phyloP scores from a whole-genome alignment of 805 yeast species.

The Saccharomycopsis sp. region DNA sequence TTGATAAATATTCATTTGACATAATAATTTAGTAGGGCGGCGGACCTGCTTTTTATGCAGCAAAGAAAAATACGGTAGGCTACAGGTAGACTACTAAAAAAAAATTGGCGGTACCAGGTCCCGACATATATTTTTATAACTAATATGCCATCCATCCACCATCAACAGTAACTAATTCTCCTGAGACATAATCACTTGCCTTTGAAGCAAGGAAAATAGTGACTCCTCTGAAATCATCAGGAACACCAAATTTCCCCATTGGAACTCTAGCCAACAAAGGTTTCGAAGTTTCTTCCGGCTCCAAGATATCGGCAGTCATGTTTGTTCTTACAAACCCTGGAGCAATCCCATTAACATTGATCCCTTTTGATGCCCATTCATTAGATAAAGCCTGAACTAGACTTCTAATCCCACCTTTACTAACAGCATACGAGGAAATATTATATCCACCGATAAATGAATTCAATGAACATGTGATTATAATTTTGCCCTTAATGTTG shows the following conservation, averaged over 20 bases:
- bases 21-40: no score
- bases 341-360: conserved; percentile 42
- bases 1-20: no score
- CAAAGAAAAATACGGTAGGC: no score
- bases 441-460: conserved; percentile 35
- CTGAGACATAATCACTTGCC: conserved; percentile 45
- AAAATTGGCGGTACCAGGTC: no score
- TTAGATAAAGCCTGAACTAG: conserved; percentile 34
- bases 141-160: conserved; percentile 36
- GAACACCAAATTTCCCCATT: conserved; percentile 39
- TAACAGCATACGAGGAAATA: conserved; percentile 35
- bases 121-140: no score
- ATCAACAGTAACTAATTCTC: conserved; percentile 45
- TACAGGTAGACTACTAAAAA: no score
- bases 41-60: no score
- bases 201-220: conserved; percentile 39
- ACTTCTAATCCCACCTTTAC: conserved; percentile 32
- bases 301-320: conserved; percentile 32
- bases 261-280: conserved; percentile 35
- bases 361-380: conserved; percentile 40
- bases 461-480: conserved; percentile 36
- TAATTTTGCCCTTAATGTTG: conserved; percentile 33
- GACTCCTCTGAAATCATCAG: conserved; percentile 38
- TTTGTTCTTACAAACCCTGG: conserved; percentile 46
- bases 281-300: conserved; percentile 26